phyloP scores from a whole-genome alignment of 352 stramenopile genomes.

The Phytophthora pluvialis region DNA sequence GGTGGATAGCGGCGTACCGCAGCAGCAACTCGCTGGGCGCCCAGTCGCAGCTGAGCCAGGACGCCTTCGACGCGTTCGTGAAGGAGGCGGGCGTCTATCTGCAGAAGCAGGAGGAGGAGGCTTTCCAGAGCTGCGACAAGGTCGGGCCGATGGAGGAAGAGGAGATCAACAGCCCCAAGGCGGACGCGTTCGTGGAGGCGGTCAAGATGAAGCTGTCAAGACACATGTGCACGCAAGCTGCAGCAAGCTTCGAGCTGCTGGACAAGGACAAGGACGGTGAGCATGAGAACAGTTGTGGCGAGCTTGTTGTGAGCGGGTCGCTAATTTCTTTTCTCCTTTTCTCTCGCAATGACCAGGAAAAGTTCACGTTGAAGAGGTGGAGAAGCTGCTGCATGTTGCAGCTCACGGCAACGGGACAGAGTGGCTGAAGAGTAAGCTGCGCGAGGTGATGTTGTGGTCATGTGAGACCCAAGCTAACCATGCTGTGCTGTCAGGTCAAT shows the following conservation, averaged over 20 bases:
- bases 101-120: constrained; percentile 47
- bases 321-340: constrained; percentile 1
- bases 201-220: constrained; percentile 67
- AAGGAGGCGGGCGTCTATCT: constrained; percentile 52
- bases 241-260: constrained; percentile 54
- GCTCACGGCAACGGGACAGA: constrained; percentile 43
- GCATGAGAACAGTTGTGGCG: neutral
- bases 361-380: constrained; percentile 47
- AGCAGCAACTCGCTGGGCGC: constrained; percentile 21
- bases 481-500: constrained; percentile 50
- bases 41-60: constrained; percentile 45
- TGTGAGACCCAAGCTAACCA: constrained; percentile 16
- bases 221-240: constrained; percentile 58
- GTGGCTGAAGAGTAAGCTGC: constrained; percentile 52
- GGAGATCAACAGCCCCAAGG: constrained; percentile 24
- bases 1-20: constrained; percentile 38
- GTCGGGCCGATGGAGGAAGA: constrained; percentile 49
- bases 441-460: neutral
- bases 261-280: constrained; percentile 75
- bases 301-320: neutral
- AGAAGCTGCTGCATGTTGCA: constrained; percentile 48
- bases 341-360: constrained; percentile 33
- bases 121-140: constrained; percentile 43
- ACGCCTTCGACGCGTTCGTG: constrained; percentile 56
- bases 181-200: constrained; percentile 54